phyloP scores from a whole-genome alignment of 108 stramenopile genomes.

The Pseudonitzschia multiseries region DNA sequence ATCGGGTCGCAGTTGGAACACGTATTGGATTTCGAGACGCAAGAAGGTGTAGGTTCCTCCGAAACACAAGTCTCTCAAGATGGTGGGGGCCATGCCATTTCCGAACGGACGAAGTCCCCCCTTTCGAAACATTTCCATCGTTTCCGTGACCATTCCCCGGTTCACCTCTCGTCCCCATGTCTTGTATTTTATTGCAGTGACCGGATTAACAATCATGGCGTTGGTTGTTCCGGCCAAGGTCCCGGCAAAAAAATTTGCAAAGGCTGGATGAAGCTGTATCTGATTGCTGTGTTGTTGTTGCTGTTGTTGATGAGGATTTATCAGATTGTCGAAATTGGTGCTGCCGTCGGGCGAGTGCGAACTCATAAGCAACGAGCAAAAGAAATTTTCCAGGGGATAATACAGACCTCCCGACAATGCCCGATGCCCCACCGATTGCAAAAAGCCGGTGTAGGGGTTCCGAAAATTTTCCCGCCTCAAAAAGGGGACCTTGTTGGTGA shows the following conservation, averaged over 20 bases:
- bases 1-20: constrained; percentile 17
- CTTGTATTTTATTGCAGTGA: constrained; percentile 55
- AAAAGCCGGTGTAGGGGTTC: constrained; percentile 47
- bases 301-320: background rate
- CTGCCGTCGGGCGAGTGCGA: background rate
- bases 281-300: background rate
- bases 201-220: constrained; percentile 49
- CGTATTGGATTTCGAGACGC: constrained; percentile 39
- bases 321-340: background rate
- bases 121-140: constrained; percentile 42
- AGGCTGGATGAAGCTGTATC: constrained; percentile 10
- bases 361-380: constrained; percentile 18
- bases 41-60: constrained; percentile 53
- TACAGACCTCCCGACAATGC: constrained; percentile 46
- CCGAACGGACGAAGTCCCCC: constrained; percentile 46
- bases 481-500: constrained; percentile 41
- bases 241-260: constrained; percentile 48
- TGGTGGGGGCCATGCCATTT: constrained; percentile 46
- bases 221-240: constrained; percentile 50
- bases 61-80: constrained; percentile 49
- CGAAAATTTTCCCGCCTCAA: constrained; percentile 38
- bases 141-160: constrained; percentile 41
- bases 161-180: constrained; percentile 46
- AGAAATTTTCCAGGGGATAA: constrained; percentile 50
- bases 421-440: constrained; percentile 53